These are phyloP conservation scores for Candolleomyces eurysporus DNA, from an alignment of 768 basidiomycete genomes.

Conservation along the genomic window DNA sequence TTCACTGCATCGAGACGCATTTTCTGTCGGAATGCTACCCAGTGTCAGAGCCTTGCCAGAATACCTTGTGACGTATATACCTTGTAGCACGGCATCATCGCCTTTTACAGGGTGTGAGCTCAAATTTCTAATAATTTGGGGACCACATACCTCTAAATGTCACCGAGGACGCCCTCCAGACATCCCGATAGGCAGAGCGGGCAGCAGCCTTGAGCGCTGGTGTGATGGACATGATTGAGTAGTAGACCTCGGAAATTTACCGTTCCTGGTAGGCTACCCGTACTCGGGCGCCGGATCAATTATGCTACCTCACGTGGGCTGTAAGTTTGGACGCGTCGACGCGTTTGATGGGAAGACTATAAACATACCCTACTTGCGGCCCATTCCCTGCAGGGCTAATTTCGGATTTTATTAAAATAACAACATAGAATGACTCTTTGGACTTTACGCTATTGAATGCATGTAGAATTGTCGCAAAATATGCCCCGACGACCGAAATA, in stretches of 20 bases:
- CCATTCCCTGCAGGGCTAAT: not conserved
- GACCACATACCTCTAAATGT: slow-evolving; percentile 60
- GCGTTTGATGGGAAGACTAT: not conserved
- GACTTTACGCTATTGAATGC: too few relatives aligned
- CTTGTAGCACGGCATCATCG: slow-evolving; percentile 54
- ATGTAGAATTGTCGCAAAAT: not conserved
- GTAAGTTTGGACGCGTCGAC: not conserved
- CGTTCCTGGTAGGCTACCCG: slow-evolving; percentile 21
- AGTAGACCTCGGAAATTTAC: slow-evolving; percentile 15
- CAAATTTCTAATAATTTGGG: not conserved
- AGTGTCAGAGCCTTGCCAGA: not conserved
- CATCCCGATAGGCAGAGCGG: slow-evolving; percentile 70
- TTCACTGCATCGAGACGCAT: slow-evolving; percentile 59
- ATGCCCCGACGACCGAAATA: not conserved
- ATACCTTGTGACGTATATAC: slow-evolving; percentile 26
- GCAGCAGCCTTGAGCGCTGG: slow-evolving; percentile 58
- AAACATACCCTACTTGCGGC: not conserved
- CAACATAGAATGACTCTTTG: too few relatives aligned
- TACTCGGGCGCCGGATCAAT: not conserved
- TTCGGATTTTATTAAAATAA: too few relatives aligned
- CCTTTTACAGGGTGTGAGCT: slow-evolving; percentile 32
- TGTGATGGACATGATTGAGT: slow-evolving; percentile 50
- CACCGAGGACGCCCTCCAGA: slow-evolving; percentile 61
- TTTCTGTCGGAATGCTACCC: slow-evolving; percentile 68
- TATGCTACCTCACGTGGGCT: not conserved